These are phyloP conservation scores for Symbiodinium pilosum DNA, from an alignment of 73 alveolate genomes.

Conservation along the genomic window DNA sequence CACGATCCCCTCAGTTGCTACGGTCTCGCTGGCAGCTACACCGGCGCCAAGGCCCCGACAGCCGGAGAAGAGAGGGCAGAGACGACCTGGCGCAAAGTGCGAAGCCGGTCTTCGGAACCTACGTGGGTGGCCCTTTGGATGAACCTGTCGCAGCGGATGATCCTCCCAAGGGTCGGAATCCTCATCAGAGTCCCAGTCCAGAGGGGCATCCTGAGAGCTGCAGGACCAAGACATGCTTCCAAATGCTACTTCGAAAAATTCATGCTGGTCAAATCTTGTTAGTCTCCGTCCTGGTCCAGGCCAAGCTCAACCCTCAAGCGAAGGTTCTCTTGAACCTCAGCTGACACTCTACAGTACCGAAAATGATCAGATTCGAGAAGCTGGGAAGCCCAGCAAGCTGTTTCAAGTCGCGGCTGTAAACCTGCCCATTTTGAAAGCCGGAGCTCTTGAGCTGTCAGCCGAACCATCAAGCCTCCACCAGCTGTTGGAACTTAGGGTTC, in stretches of 20 bases:
- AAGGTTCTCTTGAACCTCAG: slow-evolving; percentile 45
- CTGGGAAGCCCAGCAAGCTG: slow-evolving; percentile 11
- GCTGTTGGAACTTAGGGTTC: slow-evolving; percentile 35
- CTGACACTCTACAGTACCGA: not conserved
- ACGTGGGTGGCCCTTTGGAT: too few species aligned
- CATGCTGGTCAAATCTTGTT: too few species aligned
- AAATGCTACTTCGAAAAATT: too few species aligned
- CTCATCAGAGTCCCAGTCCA: slow-evolving; percentile 60
- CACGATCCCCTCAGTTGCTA: not conserved
- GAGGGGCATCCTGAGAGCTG: slow-evolving; percentile 21
- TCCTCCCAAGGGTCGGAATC: slow-evolving; percentile 7
- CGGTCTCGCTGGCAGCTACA: too few species aligned
- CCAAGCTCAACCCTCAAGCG: slow-evolving; percentile 53
- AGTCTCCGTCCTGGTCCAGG: slow-evolving; percentile 22
- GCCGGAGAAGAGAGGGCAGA: too few species aligned
- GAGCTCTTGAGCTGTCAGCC: not conserved
- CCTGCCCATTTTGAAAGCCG: not conserved
- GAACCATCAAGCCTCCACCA: slow-evolving; percentile 17
- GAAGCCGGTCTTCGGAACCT: too few species aligned
- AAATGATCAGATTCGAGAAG: not conserved
- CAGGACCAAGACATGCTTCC: too few species aligned
- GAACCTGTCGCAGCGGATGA: not conserved
- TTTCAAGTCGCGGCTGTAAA: not conserved
- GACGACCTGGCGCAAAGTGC: too few species aligned
- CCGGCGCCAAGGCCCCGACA: too few species aligned